A percentile compares a stretch with the other conserved stretches of the same genome.
Conservation (phyloP, 768 basidiomycete genomes). For the Mycena belliarum region DNA sequence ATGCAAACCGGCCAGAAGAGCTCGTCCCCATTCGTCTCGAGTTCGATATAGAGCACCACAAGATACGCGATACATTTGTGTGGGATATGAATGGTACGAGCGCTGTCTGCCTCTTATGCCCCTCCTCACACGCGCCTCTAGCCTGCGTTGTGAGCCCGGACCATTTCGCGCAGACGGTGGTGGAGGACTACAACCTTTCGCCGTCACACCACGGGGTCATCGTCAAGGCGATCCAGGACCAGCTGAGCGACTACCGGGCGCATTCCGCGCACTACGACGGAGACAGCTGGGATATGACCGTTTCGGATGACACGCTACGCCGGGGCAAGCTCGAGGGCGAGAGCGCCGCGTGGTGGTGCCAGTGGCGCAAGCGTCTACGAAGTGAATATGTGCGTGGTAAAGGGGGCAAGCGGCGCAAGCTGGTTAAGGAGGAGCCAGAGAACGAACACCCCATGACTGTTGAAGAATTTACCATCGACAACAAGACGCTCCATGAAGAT, state of each 20-base stretch:
- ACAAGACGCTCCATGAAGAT: conserved; percentile 73
- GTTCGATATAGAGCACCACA: conserved; percentile 92
- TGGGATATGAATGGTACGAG: conserved; percentile 93
- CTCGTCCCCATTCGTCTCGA: conserved; percentile 96
- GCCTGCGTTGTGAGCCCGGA: conserved; percentile 91
- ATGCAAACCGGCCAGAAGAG: conserved; percentile 68
- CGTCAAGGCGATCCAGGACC: conserved; percentile 83
- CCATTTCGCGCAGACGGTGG: conserved; percentile 83
- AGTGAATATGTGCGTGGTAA: conserved; percentile 36
- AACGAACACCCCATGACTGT: conserved; percentile 52
- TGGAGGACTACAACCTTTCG: conserved; percentile 87
- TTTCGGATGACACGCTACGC: conserved; percentile 25
- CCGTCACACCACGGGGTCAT: conserved; percentile 66
- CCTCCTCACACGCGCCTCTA: conserved; percentile 29
- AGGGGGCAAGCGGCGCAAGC: conserved; percentile 45
- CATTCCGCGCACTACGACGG: conserved; percentile 60
- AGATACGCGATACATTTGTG: conserved; percentile 93
- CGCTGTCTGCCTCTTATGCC: conserved; percentile 11
- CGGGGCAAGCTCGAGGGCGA: conserved; percentile 52
- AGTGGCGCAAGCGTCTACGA: conserved; percentile 62
- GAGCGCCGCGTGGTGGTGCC: conserved; percentile 65
- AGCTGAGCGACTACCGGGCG: conserved; percentile 77
- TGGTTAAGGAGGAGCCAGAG: conserved; percentile 29
- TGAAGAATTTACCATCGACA: conserved; percentile 68
- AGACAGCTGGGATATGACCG: conserved; percentile 36